These are phyloP conservation scores for Sugiyamaella valdiviana DNA, from an alignment of 805 yeast genomes.

Conservation along the genomic window DNA sequence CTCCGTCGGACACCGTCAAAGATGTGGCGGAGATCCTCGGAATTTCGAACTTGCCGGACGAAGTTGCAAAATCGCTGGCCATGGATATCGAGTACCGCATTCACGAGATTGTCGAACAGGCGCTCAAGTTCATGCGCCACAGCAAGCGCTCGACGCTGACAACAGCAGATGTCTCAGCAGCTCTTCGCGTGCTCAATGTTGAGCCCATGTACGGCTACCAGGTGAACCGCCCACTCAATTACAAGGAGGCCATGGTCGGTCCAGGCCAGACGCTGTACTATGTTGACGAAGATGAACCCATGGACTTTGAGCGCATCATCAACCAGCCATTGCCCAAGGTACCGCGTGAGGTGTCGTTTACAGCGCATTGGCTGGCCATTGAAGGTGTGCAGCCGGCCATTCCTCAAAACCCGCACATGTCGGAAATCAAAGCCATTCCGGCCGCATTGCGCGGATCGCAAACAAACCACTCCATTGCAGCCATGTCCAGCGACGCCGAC, in stretches of 20 bases:
- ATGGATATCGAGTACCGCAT: slow-evolving; percentile 99
- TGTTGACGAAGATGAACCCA: slow-evolving; percentile 81
- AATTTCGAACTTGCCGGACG: slow-evolving; percentile 67
- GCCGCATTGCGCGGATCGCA: slow-evolving; percentile 81
- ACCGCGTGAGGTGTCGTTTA: slow-evolving; percentile 85
- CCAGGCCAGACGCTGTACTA: slow-evolving; percentile 92
- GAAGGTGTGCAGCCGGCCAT: slow-evolving; percentile 98
- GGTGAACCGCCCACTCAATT: slow-evolving; percentile 59
- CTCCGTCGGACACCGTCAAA: slow-evolving; percentile 92
- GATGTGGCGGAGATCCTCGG: slow-evolving; percentile 95
- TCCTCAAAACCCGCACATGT: slow-evolving; percentile 82
- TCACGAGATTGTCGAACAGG: slow-evolving; percentile 92
- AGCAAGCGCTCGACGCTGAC: slow-evolving; percentile 76
- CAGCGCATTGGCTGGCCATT: slow-evolving; percentile 92
- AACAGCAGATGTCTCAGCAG: slow-evolving; percentile 74
- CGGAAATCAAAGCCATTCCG: slow-evolving; percentile 71
- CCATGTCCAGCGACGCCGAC: slow-evolving; percentile 46
- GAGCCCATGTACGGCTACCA: slow-evolving; percentile 94
- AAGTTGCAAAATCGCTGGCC: slow-evolving; percentile 88
- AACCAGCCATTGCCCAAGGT: slow-evolving; percentile 94
- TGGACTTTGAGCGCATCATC: slow-evolving; percentile 87
- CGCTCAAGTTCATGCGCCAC: slow-evolving; percentile 92
- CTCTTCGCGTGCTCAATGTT: slow-evolving; percentile 77
- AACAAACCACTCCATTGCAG: slow-evolving; percentile 50
- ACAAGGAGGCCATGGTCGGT: slow-evolving; percentile 80